A percentile compares a stretch with the other conserved stretches of the same genome.
Conservation (phyloP, 345 rosid genomes). For the rapeseed (Brassica napus) region DNA sequence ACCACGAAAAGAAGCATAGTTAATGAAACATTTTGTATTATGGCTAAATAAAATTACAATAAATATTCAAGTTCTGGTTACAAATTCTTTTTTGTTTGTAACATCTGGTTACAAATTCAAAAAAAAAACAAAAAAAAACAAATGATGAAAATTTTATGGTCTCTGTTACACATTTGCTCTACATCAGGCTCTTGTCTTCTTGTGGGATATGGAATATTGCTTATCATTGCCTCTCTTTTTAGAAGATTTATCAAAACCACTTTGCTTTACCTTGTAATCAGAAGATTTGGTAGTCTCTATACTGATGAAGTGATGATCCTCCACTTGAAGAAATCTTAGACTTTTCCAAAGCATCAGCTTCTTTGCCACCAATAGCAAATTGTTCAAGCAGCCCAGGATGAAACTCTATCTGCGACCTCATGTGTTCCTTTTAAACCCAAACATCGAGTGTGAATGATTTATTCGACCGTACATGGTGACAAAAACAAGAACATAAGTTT, state of each 20-base stretch:
- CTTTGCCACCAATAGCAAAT: slow-evolving; percentile 63
- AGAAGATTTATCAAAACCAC: slow-evolving; percentile 44
- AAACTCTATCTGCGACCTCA: no score
- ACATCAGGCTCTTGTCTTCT: slow-evolving; percentile 53
- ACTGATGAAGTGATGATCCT: slow-evolving; percentile 39
- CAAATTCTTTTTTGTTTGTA: no score
- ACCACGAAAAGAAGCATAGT: no score
- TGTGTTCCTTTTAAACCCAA: no score
- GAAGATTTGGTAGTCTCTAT: slow-evolving; percentile 48
- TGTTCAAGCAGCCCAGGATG: slow-evolving; percentile 65
- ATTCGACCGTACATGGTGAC: background rate
- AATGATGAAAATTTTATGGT: no score
- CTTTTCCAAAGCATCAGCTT: slow-evolving; percentile 67
- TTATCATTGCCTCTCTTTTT: slow-evolving; percentile 60
- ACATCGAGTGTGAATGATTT: background rate
- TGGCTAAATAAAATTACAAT: no score
- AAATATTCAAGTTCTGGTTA: no score
- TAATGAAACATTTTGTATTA: no score
- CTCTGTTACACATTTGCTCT: background rate
- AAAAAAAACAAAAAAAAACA: no score
- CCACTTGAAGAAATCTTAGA: slow-evolving; percentile 59
- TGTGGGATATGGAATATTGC: slow-evolving; percentile 48
- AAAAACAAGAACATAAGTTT: background rate
- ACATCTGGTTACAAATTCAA: no score
- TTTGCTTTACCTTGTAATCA: slow-evolving; percentile 42